phyloP scores from a whole-genome alignment of 805 yeast genomes.

The Ascoidea tarda region DNA sequence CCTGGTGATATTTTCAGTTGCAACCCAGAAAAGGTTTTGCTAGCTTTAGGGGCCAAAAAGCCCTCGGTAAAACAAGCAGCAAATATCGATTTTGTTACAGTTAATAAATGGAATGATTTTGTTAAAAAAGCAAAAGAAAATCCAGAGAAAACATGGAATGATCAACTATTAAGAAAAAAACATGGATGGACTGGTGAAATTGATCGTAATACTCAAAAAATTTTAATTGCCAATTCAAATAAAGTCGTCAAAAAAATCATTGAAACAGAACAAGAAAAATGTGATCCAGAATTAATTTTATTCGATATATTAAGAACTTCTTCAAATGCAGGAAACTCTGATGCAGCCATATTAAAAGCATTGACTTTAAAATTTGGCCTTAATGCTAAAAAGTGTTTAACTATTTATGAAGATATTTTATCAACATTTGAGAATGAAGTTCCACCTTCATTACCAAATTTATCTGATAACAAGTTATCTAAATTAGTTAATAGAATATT shows the following conservation, averaged over 20 bases:
- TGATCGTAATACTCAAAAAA: slow-evolving; percentile 21
- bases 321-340: slow-evolving; percentile 9
- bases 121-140: slow-evolving; percentile 38
- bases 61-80: slow-evolving; percentile 61
- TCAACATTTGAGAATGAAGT: too few relatives aligned
- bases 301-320: slow-evolving; percentile 13
- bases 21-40: slow-evolving; percentile 70
- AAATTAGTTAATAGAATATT: too few relatives aligned
- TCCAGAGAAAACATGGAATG: slow-evolving; percentile 26
- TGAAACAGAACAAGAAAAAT: background rate
- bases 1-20: slow-evolving; percentile 85
- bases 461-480: too few relatives aligned
- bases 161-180: slow-evolving; percentile 20
- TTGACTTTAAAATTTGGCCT: too few relatives aligned
- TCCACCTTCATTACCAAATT: too few relatives aligned
- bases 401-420: too few relatives aligned
- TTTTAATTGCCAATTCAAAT: too few relatives aligned
- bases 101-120: slow-evolving; percentile 61
- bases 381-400: too few relatives aligned
- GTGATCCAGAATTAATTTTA: slow-evolving; percentile 11
- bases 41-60: slow-evolving; percentile 74
- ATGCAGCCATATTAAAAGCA: too few relatives aligned
- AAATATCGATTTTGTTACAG: slow-evolving; percentile 57
- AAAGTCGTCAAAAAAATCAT: too few relatives aligned
- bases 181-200: slow-evolving; percentile 18